Percentiles rank a stretch among this genome's conserved stretches.
Evolutionary conservation across 345 rosid species (phyloP).

Genomic region (Eucalyptus rudis): DNA sequence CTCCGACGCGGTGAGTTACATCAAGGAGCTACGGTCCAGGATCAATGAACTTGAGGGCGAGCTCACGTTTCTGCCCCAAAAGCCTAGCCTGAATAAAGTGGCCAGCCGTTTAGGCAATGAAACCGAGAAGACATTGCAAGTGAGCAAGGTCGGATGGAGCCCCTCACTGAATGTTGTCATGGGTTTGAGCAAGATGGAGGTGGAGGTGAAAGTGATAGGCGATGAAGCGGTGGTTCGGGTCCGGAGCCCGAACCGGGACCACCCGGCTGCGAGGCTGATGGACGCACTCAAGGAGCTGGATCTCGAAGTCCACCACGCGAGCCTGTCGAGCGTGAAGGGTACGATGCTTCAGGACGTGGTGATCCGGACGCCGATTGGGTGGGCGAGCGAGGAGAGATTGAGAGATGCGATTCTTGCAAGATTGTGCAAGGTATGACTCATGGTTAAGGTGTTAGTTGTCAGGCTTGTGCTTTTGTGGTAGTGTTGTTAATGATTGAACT

Average conservation of each 20-base stretch:
- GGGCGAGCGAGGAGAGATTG: neutral
- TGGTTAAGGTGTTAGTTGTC: neutral
- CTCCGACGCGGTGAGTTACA: conserved; percentile 60
- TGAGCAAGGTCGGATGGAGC: neutral
- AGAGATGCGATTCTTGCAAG: neutral
- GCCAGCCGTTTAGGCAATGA: neutral
- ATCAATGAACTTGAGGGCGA: conserved; percentile 33
- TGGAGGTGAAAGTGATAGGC: conserved; percentile 46
- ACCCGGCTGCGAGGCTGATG: conserved; percentile 41
- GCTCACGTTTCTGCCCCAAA: neutral
- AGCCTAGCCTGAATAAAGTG: neutral
- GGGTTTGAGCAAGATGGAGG: conserved; percentile 1
- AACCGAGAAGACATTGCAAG: neutral
- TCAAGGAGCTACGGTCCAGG: conserved; percentile 47
- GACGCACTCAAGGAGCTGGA: conserved; percentile 24
- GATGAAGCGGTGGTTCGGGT: conserved; percentile 36
- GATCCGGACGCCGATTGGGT: conserved; percentile 16
- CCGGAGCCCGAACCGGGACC: conserved; percentile 16
- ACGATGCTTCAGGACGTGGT: conserved; percentile 36
- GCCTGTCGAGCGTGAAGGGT: conserved; percentile 22
- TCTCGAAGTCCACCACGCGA: conserved; percentile 32
- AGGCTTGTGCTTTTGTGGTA: neutral
- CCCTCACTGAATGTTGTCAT: neutral
- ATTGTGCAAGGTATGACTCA: neutral
- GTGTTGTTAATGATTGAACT: neutral